Evolutionary conservation across 306 rosid genomes (phyloP), one percentile per base, ranked within the genome.

Genomic region (Dicorynia guianensis): DNA sequence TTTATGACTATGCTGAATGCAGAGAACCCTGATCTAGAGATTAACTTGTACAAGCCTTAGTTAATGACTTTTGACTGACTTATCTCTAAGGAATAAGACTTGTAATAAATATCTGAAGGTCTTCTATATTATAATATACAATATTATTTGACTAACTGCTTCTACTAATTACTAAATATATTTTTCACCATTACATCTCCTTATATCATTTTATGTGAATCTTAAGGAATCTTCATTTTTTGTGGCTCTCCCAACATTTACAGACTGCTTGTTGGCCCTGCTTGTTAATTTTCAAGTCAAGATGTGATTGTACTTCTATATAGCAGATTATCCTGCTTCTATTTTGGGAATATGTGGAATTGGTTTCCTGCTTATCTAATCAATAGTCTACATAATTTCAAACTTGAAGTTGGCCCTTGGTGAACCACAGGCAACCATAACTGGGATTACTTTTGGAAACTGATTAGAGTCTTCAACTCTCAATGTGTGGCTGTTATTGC

Each of bases 401-500:
- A 59, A 59, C 40, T 59, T 35, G 18, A 59, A 19, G 20, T 7
- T 12, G 7, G 6, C 11, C 65, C 13, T 60, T 11, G 39, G 71
- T 20, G 18, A 66, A 15, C 47, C 25, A 35, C 66, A 5, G 3
- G 66, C 35, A 15, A 17, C 6, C 14, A 11, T 36, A 17, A 63
- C 13, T 8, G 30, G 12, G 39, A n/a, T 40, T 63, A 34, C 68
- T 63, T 40, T 63, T 25, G 48, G 18, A 54, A 54, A 19, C 35
- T 19, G 30, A 25, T 20, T 9, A 20, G 14, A 20, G 7, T 56
- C 44, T 25, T 19, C 30, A 25, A 1, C 9, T 25, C 54, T 53
- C 75, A 40, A 64, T 11, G 55, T 25, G 6, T 14, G 54, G n/a
- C 40, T 70, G 17, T 71, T 71, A 52, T 38, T 11, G 38, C 6